These are phyloP conservation scores for Cicer pinnatifidum DNA, from an alignment of 306 rosid species.

Conservation along the genomic window DNA sequence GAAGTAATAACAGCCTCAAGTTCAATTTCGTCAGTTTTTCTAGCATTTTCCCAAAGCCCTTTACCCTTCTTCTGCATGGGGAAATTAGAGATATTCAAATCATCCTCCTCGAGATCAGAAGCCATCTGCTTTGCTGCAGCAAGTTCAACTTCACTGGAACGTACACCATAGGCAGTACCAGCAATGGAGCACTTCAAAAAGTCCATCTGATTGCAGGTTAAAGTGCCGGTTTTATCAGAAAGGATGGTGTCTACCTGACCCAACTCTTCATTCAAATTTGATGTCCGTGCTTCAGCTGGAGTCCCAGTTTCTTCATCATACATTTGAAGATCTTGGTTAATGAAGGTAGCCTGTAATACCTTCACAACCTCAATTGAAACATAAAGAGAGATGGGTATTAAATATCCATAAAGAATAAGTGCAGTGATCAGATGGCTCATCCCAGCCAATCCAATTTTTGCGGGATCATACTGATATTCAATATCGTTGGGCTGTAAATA, in stretches of 20 bases:
- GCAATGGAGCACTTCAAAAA: conserved; percentile 96
- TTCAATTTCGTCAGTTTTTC: conserved; percentile 63
- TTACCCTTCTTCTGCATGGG: conserved; percentile 49
- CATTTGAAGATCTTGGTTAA: conserved; percentile 87
- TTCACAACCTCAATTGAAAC: conserved; percentile 97
- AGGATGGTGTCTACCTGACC: conserved; percentile 99
- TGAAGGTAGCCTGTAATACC: conserved; percentile 93
- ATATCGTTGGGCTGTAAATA: conserved; percentile 64
- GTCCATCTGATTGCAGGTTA: conserved; percentile 99
- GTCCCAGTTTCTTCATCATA: conserved; percentile 86
- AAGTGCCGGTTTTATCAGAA: conserved; percentile 97
- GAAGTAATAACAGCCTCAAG: conserved; percentile 71
- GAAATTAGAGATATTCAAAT: conserved; percentile 57
- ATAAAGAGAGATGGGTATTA: conserved; percentile 97
- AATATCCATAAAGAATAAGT: conserved; percentile 93
- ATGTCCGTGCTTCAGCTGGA: conserved; percentile 89
- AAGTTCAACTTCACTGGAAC: conserved; percentile 91
- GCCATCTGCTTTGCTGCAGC: conserved; percentile 96
- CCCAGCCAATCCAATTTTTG: conserved; percentile 67
- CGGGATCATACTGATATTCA: conserved; percentile 62
- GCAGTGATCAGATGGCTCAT: conserved; percentile 92
- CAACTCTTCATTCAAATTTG: conserved; percentile 96
- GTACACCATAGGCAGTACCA: conserved; percentile 78
- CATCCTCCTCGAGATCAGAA: conserved; percentile 66
- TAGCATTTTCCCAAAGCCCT: conserved; percentile 44